Evolutionary conservation across 345 rosid genomes (phyloP).

Genomic region (Gossypium arboreum): DNA sequence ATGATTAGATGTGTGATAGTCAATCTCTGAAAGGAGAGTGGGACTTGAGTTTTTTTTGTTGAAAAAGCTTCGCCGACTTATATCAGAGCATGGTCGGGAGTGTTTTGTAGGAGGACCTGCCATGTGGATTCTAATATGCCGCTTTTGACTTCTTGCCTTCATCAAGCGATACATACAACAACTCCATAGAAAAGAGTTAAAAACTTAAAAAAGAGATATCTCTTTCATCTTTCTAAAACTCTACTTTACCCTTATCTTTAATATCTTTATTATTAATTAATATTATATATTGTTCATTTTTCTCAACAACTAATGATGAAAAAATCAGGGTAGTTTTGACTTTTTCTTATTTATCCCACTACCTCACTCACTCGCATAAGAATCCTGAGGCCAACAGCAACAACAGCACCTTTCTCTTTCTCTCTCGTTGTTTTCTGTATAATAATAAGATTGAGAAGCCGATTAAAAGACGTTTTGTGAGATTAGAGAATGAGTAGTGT

Average conservation of each 20-base stretch:
- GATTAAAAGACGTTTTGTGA: background rate
- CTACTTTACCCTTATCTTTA: background rate
- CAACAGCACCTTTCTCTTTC: background rate
- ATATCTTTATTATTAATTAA: too few relatives aligned
- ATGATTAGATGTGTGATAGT: background rate
- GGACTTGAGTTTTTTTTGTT: background rate
- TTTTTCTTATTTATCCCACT: background rate
- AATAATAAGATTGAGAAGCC: background rate
- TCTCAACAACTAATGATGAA: background rate
- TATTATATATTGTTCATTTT: background rate
- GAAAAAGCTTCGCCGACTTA: conserved; percentile 4
- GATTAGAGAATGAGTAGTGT: conserved; percentile 33
- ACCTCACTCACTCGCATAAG: background rate
- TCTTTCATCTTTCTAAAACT: background rate
- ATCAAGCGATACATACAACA: background rate
- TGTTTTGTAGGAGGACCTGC: conserved; percentile 5
- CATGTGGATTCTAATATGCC: conserved; percentile 23
- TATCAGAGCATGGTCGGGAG: background rate
- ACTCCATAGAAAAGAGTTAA: background rate
- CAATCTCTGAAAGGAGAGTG: background rate
- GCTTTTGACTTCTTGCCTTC: conserved; percentile 13
- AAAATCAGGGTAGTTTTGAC: conserved; percentile 10
- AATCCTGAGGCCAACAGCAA: background rate
- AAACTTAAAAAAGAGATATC: background rate
- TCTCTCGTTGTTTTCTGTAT: background rate